Base-by-base conservation (phyloP, 1,284 basidiomycete genomes). In the Ustilago cynodontis region DNA sequence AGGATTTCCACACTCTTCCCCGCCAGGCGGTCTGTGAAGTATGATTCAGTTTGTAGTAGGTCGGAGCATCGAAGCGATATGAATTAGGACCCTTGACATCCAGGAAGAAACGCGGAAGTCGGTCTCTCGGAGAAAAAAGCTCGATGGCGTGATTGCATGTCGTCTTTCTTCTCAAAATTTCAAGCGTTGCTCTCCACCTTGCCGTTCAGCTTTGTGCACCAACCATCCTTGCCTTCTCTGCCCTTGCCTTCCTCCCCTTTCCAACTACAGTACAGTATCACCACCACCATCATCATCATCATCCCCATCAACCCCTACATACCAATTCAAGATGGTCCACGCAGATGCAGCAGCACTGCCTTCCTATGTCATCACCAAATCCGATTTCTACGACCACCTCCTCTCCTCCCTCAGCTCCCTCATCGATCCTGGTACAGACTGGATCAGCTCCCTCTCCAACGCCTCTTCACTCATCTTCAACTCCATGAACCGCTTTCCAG, bases 321-420 rank as follows among this genome's bases (percentile, higher is more conserved):
- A 8, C 35, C 41, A 13, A 8, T 28, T 22, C 28, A 43, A 63
- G 31, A 80, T 49, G 47, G 47, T 49, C 26, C 47, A 75, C 71
- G 84, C 84, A 28, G 84, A 86, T 51, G 82, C 94, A 92, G 80
- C 95, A 92, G 72, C 93, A 90, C 75, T 93, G 90, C 93, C 94
- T 91, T 43, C 66, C 33, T 59, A 74, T 52, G 63, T 86, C 45
- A 37, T 59, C 11, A 65, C 75, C 52, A 86, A 86, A 59, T 49
- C 66, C n/a, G 79, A 75, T 16, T 86, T 87, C 52, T 87, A 87
- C 77, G 78, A 78, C 51, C 86, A 87, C 63, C 77, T 87, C 31
- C 64, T 72, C 24, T 41, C 68, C 3, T 82, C 82, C 4, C 67
- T 87, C 16, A 26, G 59, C 0, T 74, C 73, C 7, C 80, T 87